Evolutionary conservation across 495 filamentous ascomycete species (phyloP).

Genomic region (Viridothelium virens): DNA sequence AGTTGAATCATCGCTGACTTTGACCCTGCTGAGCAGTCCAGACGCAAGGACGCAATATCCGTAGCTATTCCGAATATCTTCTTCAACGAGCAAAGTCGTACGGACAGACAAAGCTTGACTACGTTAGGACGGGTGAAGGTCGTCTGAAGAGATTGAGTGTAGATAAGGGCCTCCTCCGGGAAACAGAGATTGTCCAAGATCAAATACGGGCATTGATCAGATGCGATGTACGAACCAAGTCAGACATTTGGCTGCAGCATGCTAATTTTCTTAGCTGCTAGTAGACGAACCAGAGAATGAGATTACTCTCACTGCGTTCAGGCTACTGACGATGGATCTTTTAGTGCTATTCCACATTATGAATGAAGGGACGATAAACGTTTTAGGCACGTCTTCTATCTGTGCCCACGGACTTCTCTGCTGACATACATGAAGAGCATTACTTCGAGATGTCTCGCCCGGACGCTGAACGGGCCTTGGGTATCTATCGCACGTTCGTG

Average conservation of each 20-base stretch:
- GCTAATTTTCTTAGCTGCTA: constrained; percentile 52
- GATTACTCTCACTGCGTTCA: constrained; percentile 92
- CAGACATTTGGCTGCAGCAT: neutral
- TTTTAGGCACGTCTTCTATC: constrained; percentile 58
- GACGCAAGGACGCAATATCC: constrained; percentile 89
- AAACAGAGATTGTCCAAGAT: constrained; percentile 85
- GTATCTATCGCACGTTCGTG: constrained; percentile 89
- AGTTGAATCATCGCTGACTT: neutral
- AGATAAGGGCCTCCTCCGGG: constrained; percentile 85
- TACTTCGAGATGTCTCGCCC: constrained; percentile 97
- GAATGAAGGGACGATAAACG: constrained; percentile 97
- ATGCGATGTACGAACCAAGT: constrained; percentile 60
- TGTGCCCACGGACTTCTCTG: neutral
- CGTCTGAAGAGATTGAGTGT: constrained; percentile 78
- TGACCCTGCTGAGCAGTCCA: constrained; percentile 52
- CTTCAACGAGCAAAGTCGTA: constrained; percentile 73
- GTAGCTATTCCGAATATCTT: constrained; percentile 83
- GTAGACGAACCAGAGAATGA: constrained; percentile 90
- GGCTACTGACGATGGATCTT: constrained; percentile 83
- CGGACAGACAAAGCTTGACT: constrained; percentile 77
- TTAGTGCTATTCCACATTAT: constrained; percentile 86
- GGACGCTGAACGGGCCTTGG: constrained; percentile 85
- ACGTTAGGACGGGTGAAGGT: constrained; percentile 74
- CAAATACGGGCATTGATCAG: constrained; percentile 79
- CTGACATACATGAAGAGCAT: constrained; percentile 55